These are phyloP conservation scores for Rhododendron griersonianum DNA, from an alignment of 148 eudicot genomes.

Conservation along the genomic window DNA sequence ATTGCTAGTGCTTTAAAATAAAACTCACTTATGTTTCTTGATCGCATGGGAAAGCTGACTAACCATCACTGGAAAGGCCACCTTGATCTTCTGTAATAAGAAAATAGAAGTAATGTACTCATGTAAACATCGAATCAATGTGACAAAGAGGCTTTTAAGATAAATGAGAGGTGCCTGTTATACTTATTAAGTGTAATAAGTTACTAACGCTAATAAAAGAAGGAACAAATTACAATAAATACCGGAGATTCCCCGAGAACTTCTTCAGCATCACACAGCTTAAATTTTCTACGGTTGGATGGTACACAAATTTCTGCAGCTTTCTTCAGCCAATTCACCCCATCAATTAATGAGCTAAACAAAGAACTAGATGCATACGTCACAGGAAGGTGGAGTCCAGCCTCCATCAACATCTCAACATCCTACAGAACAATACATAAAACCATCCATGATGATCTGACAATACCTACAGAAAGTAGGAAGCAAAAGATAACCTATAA, in stretches of 20 bases:
- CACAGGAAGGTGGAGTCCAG: conserved; percentile 40
- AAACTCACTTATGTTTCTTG: conserved; percentile 68
- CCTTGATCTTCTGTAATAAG: conserved; percentile 42
- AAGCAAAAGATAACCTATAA: neutral
- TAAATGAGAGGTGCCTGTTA: neutral
- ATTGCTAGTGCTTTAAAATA: neutral
- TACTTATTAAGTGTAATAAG: neutral
- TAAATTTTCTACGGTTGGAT: conserved; percentile 28
- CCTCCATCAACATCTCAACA: conserved; percentile 52
- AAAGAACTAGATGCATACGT: conserved; percentile 32
- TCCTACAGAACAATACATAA: conserved; percentile 40
- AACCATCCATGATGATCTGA: neutral
- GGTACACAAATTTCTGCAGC: conserved; percentile 50
- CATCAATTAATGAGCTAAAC: conserved; percentile 47
- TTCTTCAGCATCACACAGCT: conserved; percentile 62
- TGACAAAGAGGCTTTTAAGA: neutral
- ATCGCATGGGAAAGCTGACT: conserved; percentile 50
- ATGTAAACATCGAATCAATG: neutral
- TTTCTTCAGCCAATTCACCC: conserved; percentile 70
- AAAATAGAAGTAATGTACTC: neutral
- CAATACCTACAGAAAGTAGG: neutral
- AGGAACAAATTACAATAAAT: conserved; percentile 2
- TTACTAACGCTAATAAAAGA: conserved; percentile 1
- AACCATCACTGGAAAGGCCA: conserved; percentile 49
- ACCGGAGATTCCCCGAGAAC: conserved; percentile 61